Evolutionary conservation across 805 yeast species (phyloP).

Genomic region (Peterozyma xylosa): DNA sequence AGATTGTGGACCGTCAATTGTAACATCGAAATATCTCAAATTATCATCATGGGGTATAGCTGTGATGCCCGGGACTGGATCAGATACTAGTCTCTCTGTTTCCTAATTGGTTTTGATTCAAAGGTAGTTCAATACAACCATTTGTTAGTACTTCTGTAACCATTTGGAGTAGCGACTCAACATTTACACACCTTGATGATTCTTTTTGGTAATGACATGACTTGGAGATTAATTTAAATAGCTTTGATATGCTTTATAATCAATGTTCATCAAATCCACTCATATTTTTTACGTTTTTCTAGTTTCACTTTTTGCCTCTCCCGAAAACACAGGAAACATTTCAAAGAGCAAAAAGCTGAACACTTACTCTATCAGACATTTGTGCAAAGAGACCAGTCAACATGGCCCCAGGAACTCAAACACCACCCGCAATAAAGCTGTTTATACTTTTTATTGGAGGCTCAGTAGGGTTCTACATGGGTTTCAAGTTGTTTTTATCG

Average conservation of each 20-base stretch:
- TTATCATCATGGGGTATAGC: slow-evolving; percentile 95
- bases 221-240: neutral
- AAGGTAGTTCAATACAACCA: neutral
- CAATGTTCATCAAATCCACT: no score
- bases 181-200: slow-evolving; percentile 65
- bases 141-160: neutral
- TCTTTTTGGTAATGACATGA: slow-evolving; percentile 76
- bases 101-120: slow-evolving; percentile 36
- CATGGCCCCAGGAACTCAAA: neutral
- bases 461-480: slow-evolving; percentile 14
- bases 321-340: neutral
- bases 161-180: neutral
- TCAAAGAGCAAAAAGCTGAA: neutral
- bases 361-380: neutral
- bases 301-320: neutral
- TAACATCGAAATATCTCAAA: slow-evolving; percentile 85
- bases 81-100: slow-evolving; percentile 84
- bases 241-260: neutral
- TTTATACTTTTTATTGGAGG: slow-evolving; percentile 7
- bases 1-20: slow-evolving; percentile 83
- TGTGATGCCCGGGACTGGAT: slow-evolving; percentile 93
- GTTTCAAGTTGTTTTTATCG: slow-evolving; percentile 19
- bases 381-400: neutral
- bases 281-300: neutral
- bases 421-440: neutral